Base-by-base conservation (phyloP, 2,329 filamentous ascomycete genomes). In the Sordariomycetes sp. region DNA sequence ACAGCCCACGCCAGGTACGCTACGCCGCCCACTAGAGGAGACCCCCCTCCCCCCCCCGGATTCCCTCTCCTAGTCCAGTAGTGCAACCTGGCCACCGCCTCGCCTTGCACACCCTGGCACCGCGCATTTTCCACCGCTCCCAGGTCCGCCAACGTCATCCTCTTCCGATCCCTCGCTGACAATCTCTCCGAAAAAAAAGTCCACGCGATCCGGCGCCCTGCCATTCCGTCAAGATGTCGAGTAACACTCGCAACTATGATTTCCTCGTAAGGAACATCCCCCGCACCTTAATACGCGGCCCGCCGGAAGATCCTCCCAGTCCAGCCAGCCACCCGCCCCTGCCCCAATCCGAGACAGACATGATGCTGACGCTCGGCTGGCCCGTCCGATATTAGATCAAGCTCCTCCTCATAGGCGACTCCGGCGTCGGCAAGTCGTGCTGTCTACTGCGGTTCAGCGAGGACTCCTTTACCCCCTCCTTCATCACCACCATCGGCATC, bases 401-500 rank as follows among this genome's bases (percentile, higher is more conserved):
- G 78, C 84, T 96, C 62, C 83, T 96, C 69, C 84, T 96, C 69
- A 96, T 96, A 73, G 91, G 91, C 72, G 91, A 96, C 78, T 96
- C 90, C 54, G 91, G 91, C 68, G 91, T 96, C 61, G 91, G 91
- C 72, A 96, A 96, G 76, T 96, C 91, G 64, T 96, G 91, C 84
- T 96, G 91, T 75, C 81, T 96, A 71, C 79, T 96, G 69, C 89
- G 91, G 66, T 96, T 96, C 79, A 95, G 90, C 74, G 91, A 96
- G 76, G 91, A 96, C 78, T 95, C 89, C 53, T 96, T 96, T 77
- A 96, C 91, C 56, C 91, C 91, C 51, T 95, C 90, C 65, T 96
- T 96, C 80, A 96, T 96, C 78, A 96, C 91, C 61, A 99, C 94
- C 62, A 99, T 99, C 74, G 94, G 94, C 65, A 97, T 99, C 77